These are phyloP conservation scores for Saksenaea oblongispora DNA, from an alignment of 371 early-diverging fungal genomes.

Conservation along the genomic window DNA sequence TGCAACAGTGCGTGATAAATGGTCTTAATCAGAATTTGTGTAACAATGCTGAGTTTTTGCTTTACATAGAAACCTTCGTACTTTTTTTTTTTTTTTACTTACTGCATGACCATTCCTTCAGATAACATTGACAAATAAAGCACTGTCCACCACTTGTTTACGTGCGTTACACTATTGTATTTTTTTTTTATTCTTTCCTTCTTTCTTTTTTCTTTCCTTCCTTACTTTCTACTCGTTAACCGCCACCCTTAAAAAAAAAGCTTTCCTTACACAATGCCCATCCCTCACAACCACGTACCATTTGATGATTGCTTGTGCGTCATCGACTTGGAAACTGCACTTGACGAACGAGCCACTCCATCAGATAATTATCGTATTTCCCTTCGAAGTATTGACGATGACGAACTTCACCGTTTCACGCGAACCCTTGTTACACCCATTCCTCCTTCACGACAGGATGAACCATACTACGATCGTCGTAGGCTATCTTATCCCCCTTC, in stretches of 20 bases:
- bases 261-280: constrained; percentile 2
- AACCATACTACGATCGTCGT: not conserved
- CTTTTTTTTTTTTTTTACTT: not conserved
- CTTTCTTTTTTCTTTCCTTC: not conserved
- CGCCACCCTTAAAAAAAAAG: constrained; percentile 1
- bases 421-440: constrained; percentile 20
- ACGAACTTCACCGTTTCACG: constrained; percentile 23
- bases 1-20: not conserved
- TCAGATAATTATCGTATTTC: constrained; percentile 16
- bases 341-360: constrained; percentile 1
- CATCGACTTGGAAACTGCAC: not conserved
- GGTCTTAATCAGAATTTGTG: not conserved
- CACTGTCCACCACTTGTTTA: not conserved
- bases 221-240: not conserved
- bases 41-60: not conserved
- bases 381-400: constrained; percentile 28
- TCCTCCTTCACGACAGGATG: constrained; percentile 5
- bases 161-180: not conserved
- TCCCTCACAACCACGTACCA: not conserved
- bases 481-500: not conserved
- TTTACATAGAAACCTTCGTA: not conserved
- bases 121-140: not conserved
- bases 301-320: not conserved
- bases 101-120: constrained; percentile 1
- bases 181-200: not conserved